Percentiles rank a stretch among this genome's conserved stretches.
Conservation (phyloP, 129 eudicot genomes). For the Mikania micrantha region DNA sequence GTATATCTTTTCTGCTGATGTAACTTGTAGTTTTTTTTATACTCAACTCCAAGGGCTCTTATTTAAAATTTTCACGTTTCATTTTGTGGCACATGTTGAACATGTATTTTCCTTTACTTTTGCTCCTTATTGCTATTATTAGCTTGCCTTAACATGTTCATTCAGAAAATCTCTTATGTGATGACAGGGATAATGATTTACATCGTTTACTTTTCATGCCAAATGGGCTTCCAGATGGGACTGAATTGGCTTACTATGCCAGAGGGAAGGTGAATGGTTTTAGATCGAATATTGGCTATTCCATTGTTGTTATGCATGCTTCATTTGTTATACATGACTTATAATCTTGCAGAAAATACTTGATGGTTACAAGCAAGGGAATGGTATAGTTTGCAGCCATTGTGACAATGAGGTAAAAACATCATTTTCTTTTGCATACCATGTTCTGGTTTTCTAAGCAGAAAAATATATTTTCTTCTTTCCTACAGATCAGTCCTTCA, state of each 20-base stretch:
- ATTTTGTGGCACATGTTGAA: too few relatives aligned
- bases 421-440: neutral
- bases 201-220: slow-evolving; percentile 86
- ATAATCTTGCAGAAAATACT: slow-evolving; percentile 61
- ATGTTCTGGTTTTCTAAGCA: slow-evolving; percentile 1
- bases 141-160: neutral
- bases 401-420: slow-evolving; percentile 76
- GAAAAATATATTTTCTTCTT: slow-evolving; percentile 1
- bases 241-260: slow-evolving; percentile 76
- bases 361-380: slow-evolving; percentile 89
- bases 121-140: too few relatives aligned
- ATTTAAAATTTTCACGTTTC: too few relatives aligned
- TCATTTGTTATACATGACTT: neutral
- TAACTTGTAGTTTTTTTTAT: too few relatives aligned
- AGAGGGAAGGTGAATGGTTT: slow-evolving; percentile 69
- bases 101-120: too few relatives aligned
- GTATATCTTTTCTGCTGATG: too few relatives aligned
- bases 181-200: slow-evolving; percentile 84
- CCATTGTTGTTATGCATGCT: neutral
- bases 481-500: slow-evolving; percentile 89
- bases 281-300: neutral
- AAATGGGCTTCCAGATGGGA: slow-evolving; percentile 93
- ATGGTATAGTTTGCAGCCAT: slow-evolving; percentile 83
- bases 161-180: slow-evolving; percentile 5
- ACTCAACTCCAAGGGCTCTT: too few relatives aligned